Conservation (phyloP, 2,329 filamentous ascomycete genomes). For the Ophiostoma perfectum region DNA sequence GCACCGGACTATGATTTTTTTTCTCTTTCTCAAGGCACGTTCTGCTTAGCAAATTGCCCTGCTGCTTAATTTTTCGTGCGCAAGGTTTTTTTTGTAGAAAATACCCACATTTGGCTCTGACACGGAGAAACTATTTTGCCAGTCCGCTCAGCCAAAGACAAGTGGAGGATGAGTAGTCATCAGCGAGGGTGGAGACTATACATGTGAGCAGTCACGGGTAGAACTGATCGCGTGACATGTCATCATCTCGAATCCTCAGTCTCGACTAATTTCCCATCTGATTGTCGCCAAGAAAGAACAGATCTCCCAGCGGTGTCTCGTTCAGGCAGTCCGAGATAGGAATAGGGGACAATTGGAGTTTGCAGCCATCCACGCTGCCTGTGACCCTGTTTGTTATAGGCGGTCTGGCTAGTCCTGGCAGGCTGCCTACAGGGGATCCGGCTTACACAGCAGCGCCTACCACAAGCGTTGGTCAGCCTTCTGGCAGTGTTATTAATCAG, state of each 20-base stretch:
- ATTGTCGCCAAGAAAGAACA: slow-evolving; percentile 2
- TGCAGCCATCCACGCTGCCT: background rate
- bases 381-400: slow-evolving; percentile 10
- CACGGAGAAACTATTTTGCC: slow-evolving; percentile 22
- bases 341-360: slow-evolving; percentile 3
- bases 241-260: background rate
- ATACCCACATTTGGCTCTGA: background rate
- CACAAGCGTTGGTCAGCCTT: slow-evolving; percentile 7
- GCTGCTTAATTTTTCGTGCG: slow-evolving; percentile 24
- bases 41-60: slow-evolving; percentile 16
- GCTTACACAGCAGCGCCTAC: background rate
- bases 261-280: background rate
- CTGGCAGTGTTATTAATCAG: background rate
- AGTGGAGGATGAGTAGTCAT: too few relatives aligned
- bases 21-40: background rate
- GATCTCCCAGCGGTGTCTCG: background rate
- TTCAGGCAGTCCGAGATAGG: background rate
- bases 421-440: background rate
- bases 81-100: slow-evolving; percentile 1
- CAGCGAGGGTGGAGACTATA: background rate
- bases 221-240: background rate
- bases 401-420: background rate
- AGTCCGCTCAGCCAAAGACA: background rate
- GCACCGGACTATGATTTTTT: slow-evolving; percentile 23
- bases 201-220: background rate